Conservation (phyloP, 441 rosid species). For the Eutrema salsugineum region DNA sequence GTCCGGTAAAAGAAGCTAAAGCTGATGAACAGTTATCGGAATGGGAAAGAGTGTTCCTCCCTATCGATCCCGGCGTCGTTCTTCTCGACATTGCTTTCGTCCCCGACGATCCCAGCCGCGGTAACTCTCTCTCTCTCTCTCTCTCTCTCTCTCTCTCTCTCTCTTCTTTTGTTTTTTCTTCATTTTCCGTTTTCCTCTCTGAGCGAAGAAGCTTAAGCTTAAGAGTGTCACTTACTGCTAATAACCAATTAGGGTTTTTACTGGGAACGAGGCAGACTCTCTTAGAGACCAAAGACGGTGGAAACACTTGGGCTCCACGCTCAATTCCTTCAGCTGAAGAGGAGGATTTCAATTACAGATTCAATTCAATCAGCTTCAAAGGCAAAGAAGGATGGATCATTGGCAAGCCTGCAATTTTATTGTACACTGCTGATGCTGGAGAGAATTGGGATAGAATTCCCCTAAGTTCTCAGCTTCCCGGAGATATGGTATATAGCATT, state of each 20-base stretch:
- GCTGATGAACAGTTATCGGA: constrained; percentile 65
- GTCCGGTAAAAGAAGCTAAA: constrained; percentile 27
- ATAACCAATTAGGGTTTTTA: constrained; percentile 50
- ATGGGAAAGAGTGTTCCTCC: constrained; percentile 79
- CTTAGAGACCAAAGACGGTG: constrained; percentile 94
- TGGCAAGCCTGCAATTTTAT: constrained; percentile 85
- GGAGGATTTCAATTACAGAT: constrained; percentile 94
- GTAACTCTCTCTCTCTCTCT: too few relatives aligned
- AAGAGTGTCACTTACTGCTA: neutral
- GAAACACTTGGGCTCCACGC: constrained; percentile 73
- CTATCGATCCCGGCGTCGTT: constrained; percentile 96
- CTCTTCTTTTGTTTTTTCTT: neutral
- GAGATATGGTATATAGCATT: constrained; percentile 61
- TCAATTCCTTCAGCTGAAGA: constrained; percentile 93
- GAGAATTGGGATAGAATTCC: constrained; percentile 88
- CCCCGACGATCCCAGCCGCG: constrained; percentile 74
- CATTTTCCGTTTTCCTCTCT: neutral
- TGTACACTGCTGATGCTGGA: constrained; percentile 79
- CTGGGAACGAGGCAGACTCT: constrained; percentile 89
- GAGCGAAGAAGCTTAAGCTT: neutral
- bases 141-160: too few relatives aligned
- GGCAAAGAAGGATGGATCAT: constrained; percentile 98
- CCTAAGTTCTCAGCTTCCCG: constrained; percentile 88
- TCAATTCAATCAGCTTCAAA: constrained; percentile 78
- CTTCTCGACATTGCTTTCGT: constrained; percentile 93